Base-by-base conservation (phyloP, 176 grass and related monocot species). In the Rhynchospora pubera region DNA sequence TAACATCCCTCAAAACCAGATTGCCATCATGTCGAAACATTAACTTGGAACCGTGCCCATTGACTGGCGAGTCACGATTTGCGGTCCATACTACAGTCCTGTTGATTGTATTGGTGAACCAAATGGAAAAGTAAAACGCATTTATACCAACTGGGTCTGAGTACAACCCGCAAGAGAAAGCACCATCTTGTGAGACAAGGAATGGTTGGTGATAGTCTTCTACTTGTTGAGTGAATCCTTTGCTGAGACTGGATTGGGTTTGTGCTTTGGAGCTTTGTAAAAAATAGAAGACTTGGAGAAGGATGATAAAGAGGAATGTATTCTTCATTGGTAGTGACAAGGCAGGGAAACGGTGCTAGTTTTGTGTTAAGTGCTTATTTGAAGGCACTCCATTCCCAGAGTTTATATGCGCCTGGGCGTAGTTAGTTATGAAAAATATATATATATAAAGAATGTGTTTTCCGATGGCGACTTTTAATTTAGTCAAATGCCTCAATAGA, bases 81-180 rank as follows among this genome's bases (percentile, higher is more conserved):
- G 88, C 91, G 44, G 88, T 86, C 91, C 91, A 93, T 65, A 90
- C 83, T 60, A 84, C 64, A 22, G 91, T 81, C n/a, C 24, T 87
- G 11, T 86, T 5, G 60, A 59, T 65, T 9, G 42, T 21, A 76
- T 34, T 73, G 50, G 85, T 86, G 83, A 84, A 93, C 87, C 88
- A 90, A 81, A 93, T 61, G 78, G 91, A 93, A 61, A 93, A 93
- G 74, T 73, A 28, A 53, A 56, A 94, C 42, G 89, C 79, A 65
- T 93, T 93, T 15, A 58, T 15, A 55, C 88, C 85, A 42, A 78
- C 79, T 75, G 82, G 71, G 82, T 86, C 32, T 85, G 87, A 80
- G 79, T 85, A 84, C 62, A 91, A 85, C 46, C 91, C 85, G 14
- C 48, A 70, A 73, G 74, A 32, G 74, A 78, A 78, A 7, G 74